A percentile compares a stretch with the other conserved stretches of the same genome.
Conservation (phyloP, 768 basidiomycete genomes). For the Pleurotus tuoliensis region DNA sequence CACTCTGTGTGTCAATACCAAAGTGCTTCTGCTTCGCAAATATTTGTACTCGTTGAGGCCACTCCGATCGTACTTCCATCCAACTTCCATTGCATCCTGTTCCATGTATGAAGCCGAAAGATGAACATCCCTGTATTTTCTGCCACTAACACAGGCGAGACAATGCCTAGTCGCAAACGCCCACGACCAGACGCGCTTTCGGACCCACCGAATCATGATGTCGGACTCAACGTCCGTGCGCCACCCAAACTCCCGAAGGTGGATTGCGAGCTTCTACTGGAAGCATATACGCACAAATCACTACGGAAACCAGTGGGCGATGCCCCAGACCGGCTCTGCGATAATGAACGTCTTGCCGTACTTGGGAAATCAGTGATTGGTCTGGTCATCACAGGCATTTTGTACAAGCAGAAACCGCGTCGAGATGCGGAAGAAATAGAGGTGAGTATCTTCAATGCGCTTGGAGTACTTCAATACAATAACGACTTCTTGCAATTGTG, state of each 20-base stretch:
- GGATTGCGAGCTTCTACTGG: constrained; percentile 49
- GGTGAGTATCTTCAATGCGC: constrained; percentile 34
- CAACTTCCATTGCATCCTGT: no score
- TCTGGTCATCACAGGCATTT: constrained; percentile 37
- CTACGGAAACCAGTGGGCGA: constrained; percentile 38
- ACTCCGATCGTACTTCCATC: no score
- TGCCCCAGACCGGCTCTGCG: constrained; percentile 36
- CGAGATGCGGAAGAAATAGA: constrained; percentile 43
- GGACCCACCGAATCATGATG: neutral
- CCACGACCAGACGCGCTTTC: constrained; percentile 5
- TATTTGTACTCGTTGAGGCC: neutral
- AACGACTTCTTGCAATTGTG: neutral
- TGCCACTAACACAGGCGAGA: no score
- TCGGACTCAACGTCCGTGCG: constrained; percentile 7
- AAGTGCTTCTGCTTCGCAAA: neutral
- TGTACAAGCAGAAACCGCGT: constrained; percentile 51
- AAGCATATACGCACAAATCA: constrained; percentile 69
- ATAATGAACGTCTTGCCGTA: constrained; percentile 53
- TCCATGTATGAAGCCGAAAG: no score
- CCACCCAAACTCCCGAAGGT: constrained; percentile 44
- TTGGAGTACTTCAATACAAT: neutral
- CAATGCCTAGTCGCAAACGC: neutral
- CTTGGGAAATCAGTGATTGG: constrained; percentile 49
- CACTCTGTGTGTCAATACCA: neutral
- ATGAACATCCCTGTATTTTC: no score